Evolutionary conservation across 2,329 filamentous ascomycete genomes (phyloP).

Genomic region (Macroventuria anomochaeta): DNA sequence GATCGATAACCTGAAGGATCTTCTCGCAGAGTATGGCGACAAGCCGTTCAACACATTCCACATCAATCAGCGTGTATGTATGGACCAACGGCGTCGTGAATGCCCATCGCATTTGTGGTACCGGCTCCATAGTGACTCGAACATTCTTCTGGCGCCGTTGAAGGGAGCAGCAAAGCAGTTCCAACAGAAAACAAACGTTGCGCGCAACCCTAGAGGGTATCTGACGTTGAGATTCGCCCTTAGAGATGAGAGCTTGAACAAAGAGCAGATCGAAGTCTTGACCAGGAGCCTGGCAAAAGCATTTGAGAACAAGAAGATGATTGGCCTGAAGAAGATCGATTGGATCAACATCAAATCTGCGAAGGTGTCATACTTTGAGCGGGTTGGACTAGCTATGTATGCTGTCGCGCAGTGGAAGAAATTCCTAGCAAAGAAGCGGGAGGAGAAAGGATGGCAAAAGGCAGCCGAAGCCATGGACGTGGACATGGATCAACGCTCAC

Average conservation of each 20-base stretch:
- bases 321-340: conserved; percentile 41
- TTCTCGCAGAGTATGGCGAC: conserved; percentile 29
- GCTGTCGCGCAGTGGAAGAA: conserved; percentile 41
- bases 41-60: conserved; percentile 40
- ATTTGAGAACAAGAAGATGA: conserved; percentile 34
- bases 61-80: conserved; percentile 36
- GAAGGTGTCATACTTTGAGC: conserved; percentile 33
- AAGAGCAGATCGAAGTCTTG: conserved; percentile 41
- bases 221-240: conserved; percentile 44
- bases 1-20: conserved; percentile 38
- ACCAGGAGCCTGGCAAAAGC: conserved; percentile 35
- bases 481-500: conserved; percentile 2
- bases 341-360: conserved; percentile 41
- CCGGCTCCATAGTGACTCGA: conserved; percentile 34
- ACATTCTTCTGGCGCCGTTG: conserved; percentile 42
- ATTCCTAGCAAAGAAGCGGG: conserved; percentile 26
- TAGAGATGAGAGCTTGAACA: conserved; percentile 31
- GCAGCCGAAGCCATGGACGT: conserved; percentile 2
- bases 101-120: conserved; percentile 39
- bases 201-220: conserved; percentile 31
- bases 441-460: conserved; percentile 16
- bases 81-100: conserved; percentile 33
- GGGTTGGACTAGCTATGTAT: conserved; percentile 34
- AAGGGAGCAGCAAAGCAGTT: conserved; percentile 18
- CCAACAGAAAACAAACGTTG: conserved; percentile 13